phyloP scores from a whole-genome alignment of 202 grass and related monocot species.

The Cymbopogon flexuosus region DNA sequence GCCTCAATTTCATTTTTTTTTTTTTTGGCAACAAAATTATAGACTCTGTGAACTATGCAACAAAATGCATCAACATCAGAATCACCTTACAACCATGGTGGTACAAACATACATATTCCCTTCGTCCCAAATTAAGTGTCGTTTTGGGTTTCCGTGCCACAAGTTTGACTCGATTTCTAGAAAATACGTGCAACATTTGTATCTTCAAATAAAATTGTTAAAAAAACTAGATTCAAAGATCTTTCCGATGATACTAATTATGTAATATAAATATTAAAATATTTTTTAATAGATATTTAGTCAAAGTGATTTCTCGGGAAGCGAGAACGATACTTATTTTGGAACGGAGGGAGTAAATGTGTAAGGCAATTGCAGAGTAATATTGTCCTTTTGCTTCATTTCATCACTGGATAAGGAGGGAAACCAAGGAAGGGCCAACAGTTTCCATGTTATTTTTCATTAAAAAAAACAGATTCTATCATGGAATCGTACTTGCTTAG shows the following conservation, averaged over 20 bases:
- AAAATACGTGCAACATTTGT: too few species aligned
- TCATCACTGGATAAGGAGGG: background rate
- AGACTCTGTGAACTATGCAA: background rate
- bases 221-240: too few species aligned
- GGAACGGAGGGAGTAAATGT: background rate
- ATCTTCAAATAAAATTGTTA: too few species aligned
- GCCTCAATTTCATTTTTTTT: background rate
- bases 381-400: background rate
- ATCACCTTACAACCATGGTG: background rate
- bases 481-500: background rate
- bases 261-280: too few species aligned
- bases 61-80: background rate
- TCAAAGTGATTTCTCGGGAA: too few species aligned
- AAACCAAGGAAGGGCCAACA: slow-evolving; percentile 2
- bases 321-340: too few species aligned
- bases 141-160: too few species aligned
- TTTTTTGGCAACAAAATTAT: background rate
- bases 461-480: background rate
- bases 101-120: background rate
- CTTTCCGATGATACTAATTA: too few species aligned
- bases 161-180: too few species aligned
- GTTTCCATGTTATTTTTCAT: background rate
- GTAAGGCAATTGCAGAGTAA: background rate
- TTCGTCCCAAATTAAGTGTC: too few species aligned
- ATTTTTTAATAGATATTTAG: too few species aligned